These are phyloP conservation scores for Hygrophoropsis aurantiaca DNA, from an alignment of 768 basidiomycete species.

Conservation along the genomic window DNA sequence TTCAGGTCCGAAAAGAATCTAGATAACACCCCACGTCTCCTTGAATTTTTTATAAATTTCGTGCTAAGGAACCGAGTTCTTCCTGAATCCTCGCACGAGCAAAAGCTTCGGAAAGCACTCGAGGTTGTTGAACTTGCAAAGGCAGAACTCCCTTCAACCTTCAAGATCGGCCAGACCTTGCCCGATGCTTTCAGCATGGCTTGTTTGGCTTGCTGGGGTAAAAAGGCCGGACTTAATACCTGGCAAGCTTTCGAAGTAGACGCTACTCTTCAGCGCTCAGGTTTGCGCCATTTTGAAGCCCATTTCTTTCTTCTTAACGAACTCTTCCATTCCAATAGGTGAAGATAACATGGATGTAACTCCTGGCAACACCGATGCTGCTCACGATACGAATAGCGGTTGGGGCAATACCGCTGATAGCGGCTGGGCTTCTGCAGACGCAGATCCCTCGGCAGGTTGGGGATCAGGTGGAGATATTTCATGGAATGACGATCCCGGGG, in stretches of 20 bases:
- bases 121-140: conserved; percentile 39
- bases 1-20: conserved; percentile 50
- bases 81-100: conserved; percentile 45
- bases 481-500: not conserved
- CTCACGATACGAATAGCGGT: not conserved
- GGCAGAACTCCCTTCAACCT: conserved; percentile 43
- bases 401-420: not conserved
- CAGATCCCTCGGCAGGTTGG: conserved; percentile 6
- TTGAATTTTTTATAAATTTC: conserved; percentile 62
- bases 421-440: conserved; percentile 4
- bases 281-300: not conserved
- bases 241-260: conserved; percentile 16
- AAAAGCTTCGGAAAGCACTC: conserved; percentile 46
- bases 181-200: conserved; percentile 49
- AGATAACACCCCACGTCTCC: conserved; percentile 48
- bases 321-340: not conserved
- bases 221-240: conserved; percentile 42
- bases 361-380: too few relatives aligned
- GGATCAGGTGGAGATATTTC: conserved; percentile 3
- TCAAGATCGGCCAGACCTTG: conserved; percentile 36
- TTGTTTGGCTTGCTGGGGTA: conserved; percentile 50
- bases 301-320: conserved; percentile 3
- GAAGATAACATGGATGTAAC: conserved; percentile 17
- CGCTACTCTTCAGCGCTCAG: conserved; percentile 8
- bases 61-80: conserved; percentile 57